phyloP scores from a whole-genome alignment of 2,329 filamentous ascomycete species.

The Aspergillus sp. region DNA sequence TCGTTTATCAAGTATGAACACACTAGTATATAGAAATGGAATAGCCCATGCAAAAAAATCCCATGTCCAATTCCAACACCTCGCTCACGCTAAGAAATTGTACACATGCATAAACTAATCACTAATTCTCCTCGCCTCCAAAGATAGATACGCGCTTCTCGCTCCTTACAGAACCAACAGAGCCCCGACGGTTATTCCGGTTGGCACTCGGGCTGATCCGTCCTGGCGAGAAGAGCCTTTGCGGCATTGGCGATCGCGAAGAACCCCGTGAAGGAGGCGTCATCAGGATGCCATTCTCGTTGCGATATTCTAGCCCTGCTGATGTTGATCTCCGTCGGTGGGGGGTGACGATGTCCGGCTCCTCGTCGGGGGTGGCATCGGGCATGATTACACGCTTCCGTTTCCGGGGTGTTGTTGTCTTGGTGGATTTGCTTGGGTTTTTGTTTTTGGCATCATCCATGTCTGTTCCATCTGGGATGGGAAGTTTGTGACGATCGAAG shows the following conservation, averaged over 20 bases:
- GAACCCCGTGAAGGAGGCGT: conserved; percentile 2
- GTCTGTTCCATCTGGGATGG: conserved; percentile 27
- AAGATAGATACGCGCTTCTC: too few species aligned
- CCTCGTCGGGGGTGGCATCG: conserved; percentile 1
- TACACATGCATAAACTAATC: too few species aligned
- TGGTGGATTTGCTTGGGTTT: not conserved
- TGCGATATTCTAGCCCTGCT: conserved; percentile 6
- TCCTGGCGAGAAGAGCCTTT: too few species aligned
- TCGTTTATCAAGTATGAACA: too few species aligned
- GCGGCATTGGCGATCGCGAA: not conserved
- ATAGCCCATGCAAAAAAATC: too few species aligned
- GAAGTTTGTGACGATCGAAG: conserved; percentile 34
- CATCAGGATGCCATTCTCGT: conserved; percentile 16
- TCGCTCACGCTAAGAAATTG: too few species aligned
- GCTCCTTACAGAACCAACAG: too few species aligned
- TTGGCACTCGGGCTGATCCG: too few species aligned
- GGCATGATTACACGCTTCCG: conserved; percentile 4
- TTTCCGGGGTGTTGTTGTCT: conserved; percentile 5
- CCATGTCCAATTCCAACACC: too few species aligned
- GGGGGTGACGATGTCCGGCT: conserved; percentile 5
- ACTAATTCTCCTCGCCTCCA: too few species aligned
- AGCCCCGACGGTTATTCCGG: too few species aligned
- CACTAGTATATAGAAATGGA: too few species aligned
- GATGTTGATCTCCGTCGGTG: conserved; percentile 12
- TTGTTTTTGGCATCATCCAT: not conserved